These are phyloP conservation scores for Erodium texanum DNA, from an alignment of 441 rosid genomes.

Conservation along the genomic window DNA sequence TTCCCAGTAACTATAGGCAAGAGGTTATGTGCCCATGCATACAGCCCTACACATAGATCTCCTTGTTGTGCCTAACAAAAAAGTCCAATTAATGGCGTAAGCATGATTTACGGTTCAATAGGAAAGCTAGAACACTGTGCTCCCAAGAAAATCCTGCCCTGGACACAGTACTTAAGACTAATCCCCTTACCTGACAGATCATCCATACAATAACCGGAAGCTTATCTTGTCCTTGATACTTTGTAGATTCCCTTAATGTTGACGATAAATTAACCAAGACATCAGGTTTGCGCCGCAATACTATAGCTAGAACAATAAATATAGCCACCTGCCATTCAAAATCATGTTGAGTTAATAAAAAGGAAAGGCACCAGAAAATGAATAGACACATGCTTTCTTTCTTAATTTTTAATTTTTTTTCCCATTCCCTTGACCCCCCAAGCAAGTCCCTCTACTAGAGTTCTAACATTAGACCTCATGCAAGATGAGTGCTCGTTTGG, in stretches of 20 bases:
- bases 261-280: slow-evolving; percentile 50
- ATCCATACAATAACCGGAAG: slow-evolving; percentile 67
- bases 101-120: neutral
- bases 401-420: too few relatives aligned
- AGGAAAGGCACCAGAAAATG: neutral
- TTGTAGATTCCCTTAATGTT: slow-evolving; percentile 50
- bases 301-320: slow-evolving; percentile 75
- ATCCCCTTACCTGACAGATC: slow-evolving; percentile 63
- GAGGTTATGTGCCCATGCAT: slow-evolving; percentile 57
- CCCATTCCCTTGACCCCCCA: too few relatives aligned
- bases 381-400: neutral
- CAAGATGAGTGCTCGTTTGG: too few relatives aligned
- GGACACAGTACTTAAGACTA: neutral
- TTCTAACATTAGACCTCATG: too few relatives aligned
- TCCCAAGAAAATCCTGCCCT: neutral
- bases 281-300: slow-evolving; percentile 79
- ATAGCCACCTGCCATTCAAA: slow-evolving; percentile 64
- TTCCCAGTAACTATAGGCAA: slow-evolving; percentile 48
- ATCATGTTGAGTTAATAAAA: slow-evolving; percentile 3
- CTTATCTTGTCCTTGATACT: slow-evolving; percentile 45
- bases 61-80: slow-evolving; percentile 54
- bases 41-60: slow-evolving; percentile 66
- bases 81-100: neutral
- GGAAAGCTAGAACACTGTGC: neutral
- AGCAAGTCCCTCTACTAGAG: too few relatives aligned